These are phyloP conservation scores for Cucurbita moschata DNA, from an alignment of 306 rosid species.

Conservation along the genomic window DNA sequence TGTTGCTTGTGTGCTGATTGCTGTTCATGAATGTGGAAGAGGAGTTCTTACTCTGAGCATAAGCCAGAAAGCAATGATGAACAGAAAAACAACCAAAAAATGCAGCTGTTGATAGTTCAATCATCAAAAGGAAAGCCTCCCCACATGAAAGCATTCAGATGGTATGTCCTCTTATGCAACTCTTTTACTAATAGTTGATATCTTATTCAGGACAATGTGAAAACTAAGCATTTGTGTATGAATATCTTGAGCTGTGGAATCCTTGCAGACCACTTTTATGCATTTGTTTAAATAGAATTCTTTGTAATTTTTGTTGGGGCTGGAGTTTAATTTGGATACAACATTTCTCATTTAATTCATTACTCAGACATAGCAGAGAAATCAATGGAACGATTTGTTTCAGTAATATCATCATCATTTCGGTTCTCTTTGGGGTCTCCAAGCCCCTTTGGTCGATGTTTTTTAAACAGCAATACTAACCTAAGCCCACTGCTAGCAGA, in stretches of 20 bases:
- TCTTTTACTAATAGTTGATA: constrained; percentile 8
- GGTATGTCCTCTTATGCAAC: constrained; percentile 28
- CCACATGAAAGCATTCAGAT: constrained; percentile 25
- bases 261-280: background rate
- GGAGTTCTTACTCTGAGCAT: constrained; percentile 57
- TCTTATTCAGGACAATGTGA: constrained; percentile 44
- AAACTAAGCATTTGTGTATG: constrained; percentile 18
- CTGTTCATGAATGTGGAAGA: constrained; percentile 24
- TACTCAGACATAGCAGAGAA: constrained; percentile 76
- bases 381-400: constrained; percentile 69
- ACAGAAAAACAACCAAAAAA: constrained; percentile 21
- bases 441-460: constrained; percentile 72
- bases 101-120: background rate
- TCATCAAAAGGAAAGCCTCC: constrained; percentile 41
- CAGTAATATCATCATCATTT: constrained; percentile 38
- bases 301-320: background rate
- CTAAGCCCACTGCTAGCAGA: too few species aligned
- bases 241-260: background rate
- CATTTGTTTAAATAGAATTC: background rate
- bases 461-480: constrained; percentile 20
- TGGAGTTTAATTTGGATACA: constrained; percentile 44
- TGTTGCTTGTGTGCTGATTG: background rate
- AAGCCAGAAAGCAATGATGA: constrained; percentile 27
- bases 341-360: constrained; percentile 60
- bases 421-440: constrained; percentile 61